Percentiles rank a stretch among this genome's conserved stretches.
phyloP scores from a whole-genome alignment of 2,329 filamentous ascomycete genomes.

The Graphilbum sp. region DNA sequence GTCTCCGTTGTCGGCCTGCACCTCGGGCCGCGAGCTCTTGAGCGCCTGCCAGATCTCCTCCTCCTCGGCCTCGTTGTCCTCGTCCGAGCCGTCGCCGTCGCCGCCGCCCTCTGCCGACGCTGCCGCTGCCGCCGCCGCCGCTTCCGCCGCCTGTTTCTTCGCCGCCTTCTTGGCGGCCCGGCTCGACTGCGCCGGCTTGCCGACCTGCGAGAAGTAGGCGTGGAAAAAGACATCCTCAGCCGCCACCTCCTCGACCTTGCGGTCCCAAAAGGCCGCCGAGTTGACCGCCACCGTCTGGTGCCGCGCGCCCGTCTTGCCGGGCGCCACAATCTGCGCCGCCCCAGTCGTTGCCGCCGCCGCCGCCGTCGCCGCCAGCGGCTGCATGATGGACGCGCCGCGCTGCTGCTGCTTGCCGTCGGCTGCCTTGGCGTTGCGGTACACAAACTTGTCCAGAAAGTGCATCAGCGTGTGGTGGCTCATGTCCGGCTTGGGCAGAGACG shows the following conservation, averaged over 20 bases:
- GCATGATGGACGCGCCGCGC: slow-evolving; percentile 88
- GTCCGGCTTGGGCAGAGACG: slow-evolving; percentile 75
- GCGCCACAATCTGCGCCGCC: slow-evolving; percentile 35
- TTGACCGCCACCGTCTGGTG: slow-evolving; percentile 43
- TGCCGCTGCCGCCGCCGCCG: slow-evolving; percentile 53
- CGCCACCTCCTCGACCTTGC: slow-evolving; percentile 72
- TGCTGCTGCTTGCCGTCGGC: slow-evolving; percentile 29
- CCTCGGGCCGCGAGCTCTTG: slow-evolving; percentile 17
- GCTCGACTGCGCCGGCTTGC: slow-evolving; percentile 41
- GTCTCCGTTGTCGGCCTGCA: slow-evolving; percentile 31
- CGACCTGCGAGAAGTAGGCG: slow-evolving; percentile 72
- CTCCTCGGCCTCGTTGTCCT: slow-evolving; percentile 29
- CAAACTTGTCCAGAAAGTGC: slow-evolving; percentile 93
- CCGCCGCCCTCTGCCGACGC: no score
- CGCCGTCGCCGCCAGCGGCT: slow-evolving; percentile 49
- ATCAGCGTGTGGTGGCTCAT: slow-evolving; percentile 79
- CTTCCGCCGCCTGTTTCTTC: slow-evolving; percentile 41
- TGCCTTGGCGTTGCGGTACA: slow-evolving; percentile 86
- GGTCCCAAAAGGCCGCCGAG: slow-evolving; percentile 77
- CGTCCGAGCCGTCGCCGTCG: slow-evolving; percentile 34
- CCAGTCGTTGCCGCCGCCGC: slow-evolving; percentile 23
- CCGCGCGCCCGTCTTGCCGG: slow-evolving; percentile 26
- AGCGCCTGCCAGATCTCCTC: slow-evolving; percentile 20
- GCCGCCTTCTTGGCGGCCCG: slow-evolving; percentile 31
- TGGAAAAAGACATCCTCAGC: slow-evolving; percentile 97